Evolutionary conservation across 306 rosid genomes (phyloP), one percentile per base, ranked within the genome.

Genomic region (Dryas octopetala): DNA sequence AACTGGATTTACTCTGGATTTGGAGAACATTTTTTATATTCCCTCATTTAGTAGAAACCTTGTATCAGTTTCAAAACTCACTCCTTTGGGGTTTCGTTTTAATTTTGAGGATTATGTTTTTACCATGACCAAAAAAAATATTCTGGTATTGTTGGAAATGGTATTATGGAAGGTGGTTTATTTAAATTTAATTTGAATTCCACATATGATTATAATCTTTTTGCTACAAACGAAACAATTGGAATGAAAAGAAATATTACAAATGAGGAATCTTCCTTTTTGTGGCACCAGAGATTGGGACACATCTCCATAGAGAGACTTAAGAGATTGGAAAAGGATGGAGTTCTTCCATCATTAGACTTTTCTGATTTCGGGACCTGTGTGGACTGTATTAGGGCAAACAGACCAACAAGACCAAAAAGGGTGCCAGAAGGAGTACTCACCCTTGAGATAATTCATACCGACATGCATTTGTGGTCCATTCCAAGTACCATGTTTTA

Each of bases 341-440:
- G 17, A 16, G 74, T 70, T 49, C 74, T 54, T 53, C 19, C 9
- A 9, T 4, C 74, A 7, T 16, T 45, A 5, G 2, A 69, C 28
- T 69, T 45, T 47, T 48, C 19, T 50, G 9, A 51, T 16, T 70
- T 70, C 26, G 66, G 15, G 7, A 13, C 76, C 40, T 71, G 76
- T 55, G 65, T 71, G 32, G 64, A 71, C 7, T 70, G 75, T 49
- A 70, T 70, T 28, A 71, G 38, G 64, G 76, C 9, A 63, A 74
- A 65, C 46, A 48, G 2, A 68, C 46, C 16, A 48, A 23, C 45
- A 68, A 68, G 59, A 47, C 44, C 5, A 19, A 48, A 13, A 68
- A 68, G 19, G 48, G 73, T 68, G 59, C 58, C 5, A 49, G 45
- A 4, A 68, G 73, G 59, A 46, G 73, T 48, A 1, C 57, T 0